These are phyloP conservation scores for Wakefieldia striispora DNA, from an alignment of 768 basidiomycete genomes.

Conservation along the genomic window DNA sequence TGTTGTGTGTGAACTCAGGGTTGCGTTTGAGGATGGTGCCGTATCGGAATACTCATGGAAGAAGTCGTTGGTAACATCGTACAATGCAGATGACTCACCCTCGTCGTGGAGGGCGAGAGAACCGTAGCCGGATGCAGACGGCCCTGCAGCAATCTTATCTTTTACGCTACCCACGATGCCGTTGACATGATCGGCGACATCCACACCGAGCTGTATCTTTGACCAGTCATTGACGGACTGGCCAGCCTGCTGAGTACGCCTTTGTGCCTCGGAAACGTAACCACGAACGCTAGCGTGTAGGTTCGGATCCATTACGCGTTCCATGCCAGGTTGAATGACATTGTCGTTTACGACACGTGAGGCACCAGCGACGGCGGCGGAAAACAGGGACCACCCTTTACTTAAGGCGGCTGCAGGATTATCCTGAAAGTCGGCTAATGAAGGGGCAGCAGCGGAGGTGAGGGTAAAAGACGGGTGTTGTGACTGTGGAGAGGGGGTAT, in stretches of 20 bases:
- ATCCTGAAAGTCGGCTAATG: constrained; percentile 77
- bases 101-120: constrained; percentile 45
- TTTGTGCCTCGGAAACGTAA: constrained; percentile 69
- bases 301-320: constrained; percentile 75
- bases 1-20: constrained; percentile 4
- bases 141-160: constrained; percentile 55
- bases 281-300: constrained; percentile 73
- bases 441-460: constrained; percentile 79
- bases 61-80: constrained; percentile 65
- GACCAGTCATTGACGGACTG: constrained; percentile 74
- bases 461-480: constrained; percentile 68
- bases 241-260: constrained; percentile 59
- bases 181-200: constrained; percentile 76
- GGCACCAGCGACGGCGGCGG: constrained; percentile 78
- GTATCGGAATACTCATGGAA: constrained; percentile 38
- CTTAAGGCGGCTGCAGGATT: constrained; percentile 82
- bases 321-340: constrained; percentile 88
- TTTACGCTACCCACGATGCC: constrained; percentile 65
- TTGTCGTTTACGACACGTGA: constrained; percentile 76
- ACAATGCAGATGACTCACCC: constrained; percentile 59
- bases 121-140: constrained; percentile 51
- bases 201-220: constrained; percentile 75
- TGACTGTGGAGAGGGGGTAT: constrained; percentile 55
- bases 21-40: constrained; percentile 14
- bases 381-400: constrained; percentile 97